Percentiles rank a stretch among this genome's conserved stretches.
These are phyloP conservation scores for Lactifluus piperatus DNA, from an alignment of 768 basidiomycete genomes.

Conservation along the genomic window DNA sequence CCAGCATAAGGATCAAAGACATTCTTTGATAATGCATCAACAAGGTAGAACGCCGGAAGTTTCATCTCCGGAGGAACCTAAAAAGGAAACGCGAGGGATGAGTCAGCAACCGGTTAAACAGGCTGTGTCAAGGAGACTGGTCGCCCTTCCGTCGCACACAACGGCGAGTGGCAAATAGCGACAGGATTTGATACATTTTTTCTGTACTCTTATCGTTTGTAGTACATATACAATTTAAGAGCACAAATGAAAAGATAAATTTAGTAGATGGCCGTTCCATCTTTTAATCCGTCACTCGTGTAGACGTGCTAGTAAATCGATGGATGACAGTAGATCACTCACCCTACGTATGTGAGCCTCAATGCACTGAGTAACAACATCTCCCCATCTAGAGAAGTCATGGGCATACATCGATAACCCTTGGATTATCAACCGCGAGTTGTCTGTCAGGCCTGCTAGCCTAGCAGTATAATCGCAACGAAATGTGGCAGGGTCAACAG, in stretches of 20 bases:
- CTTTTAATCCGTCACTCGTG: conserved; percentile 6
- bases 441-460: conserved; percentile 79
- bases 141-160: conserved; percentile 10
- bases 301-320: not conserved
- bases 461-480: conserved; percentile 69
- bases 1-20: conserved; percentile 87
- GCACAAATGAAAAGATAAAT: conserved; percentile 1
- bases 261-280: conserved; percentile 1
- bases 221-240: conserved; percentile 8
- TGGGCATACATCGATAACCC: conserved; percentile 86
- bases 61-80: conserved; percentile 89
- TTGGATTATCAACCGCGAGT: conserved; percentile 93
- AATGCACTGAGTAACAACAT: conserved; percentile 72
- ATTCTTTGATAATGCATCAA: conserved; percentile 97
- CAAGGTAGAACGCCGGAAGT: conserved; percentile 86
- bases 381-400: conserved; percentile 70
- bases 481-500: conserved; percentile 60
- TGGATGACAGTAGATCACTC: conserved; percentile 39
- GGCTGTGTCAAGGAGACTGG: conserved; percentile 18
- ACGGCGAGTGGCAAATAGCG: conserved; percentile 3
- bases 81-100: conserved; percentile 29
- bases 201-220: conserved; percentile 13
- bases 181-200: conserved; percentile 4
- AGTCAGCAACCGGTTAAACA: conserved; percentile 56
- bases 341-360: conserved; percentile 83